Base-by-base conservation (phyloP, 2,329 filamentous ascomycete genomes). In the Pseudocercospora ulei region DNA sequence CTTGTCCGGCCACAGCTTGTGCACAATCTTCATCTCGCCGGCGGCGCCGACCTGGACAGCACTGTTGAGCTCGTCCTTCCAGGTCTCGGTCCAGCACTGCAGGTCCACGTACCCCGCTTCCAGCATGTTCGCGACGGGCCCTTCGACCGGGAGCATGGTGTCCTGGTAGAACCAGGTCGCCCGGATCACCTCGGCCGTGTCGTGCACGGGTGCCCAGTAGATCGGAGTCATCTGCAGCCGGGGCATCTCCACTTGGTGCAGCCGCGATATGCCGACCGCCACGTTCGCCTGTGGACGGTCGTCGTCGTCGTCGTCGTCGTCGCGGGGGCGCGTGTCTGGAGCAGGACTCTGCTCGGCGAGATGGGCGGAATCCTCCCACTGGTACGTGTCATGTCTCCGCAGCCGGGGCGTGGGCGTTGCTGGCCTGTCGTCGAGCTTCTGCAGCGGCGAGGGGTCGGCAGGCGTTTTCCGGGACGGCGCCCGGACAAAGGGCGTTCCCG, bases 111-210 rank as follows among this genome's bases (percentile, higher is more conserved):
- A 98, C 4, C 88, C 87, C n/a, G 78, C 73, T 59, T 98, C 90
- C 1, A 98, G 70, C 60, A 87, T 85, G 53, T 96, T 98, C 5
- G 90, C 86, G 20, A 95, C 80, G 9, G 76, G 67, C 1, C 84
- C 75, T 47, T 93, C 84, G 4, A 98, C 75, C 0, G 90, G 90
- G 42, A 83, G 68, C 86, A 96, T 94, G 1, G 82, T 88, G 56
- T 95, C 87, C 65, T 81, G 82, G 62, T 96, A 96, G 59, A 98
- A 98, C 90, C 90, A 98, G 0, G 88, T 96, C 1, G 82, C 86
- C 49, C 90, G 73, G 41, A 81, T 71, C 1, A 96, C 86, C 22
- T 78, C 70, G 4, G 84, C 80, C 19, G 92, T 74, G 55, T 96
- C 90, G 53, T 93, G 86, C 19, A 96, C 73, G 5, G 90, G 88